Percentiles rank a stretch among this genome's conserved stretches.
Evolutionary conservation across 441 rosid species (phyloP).

Genomic region (Geranium incanum): DNA sequence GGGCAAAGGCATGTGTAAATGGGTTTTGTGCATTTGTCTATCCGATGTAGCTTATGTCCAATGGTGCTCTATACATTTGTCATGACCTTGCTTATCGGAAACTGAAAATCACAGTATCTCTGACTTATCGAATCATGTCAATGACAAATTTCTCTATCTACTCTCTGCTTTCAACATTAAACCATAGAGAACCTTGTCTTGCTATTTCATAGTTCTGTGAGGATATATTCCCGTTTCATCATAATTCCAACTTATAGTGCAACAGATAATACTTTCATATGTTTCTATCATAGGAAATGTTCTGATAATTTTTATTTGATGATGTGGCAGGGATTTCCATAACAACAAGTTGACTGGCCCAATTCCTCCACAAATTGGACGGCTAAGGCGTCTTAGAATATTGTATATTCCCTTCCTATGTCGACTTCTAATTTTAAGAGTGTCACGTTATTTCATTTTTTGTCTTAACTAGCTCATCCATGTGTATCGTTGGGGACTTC

Average conservation of each 20-base stretch:
- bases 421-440: background rate
- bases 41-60: background rate
- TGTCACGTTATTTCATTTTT: background rate
- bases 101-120: constrained; percentile 1
- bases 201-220: background rate
- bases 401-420: constrained; percentile 41
- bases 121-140: background rate
- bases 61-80: background rate
- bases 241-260: background rate
- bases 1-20: background rate
- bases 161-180: background rate
- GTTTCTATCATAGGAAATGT: background rate
- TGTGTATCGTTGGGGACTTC: background rate
- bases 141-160: background rate
- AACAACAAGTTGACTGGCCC: constrained; percentile 77
- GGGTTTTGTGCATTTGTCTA: background rate
- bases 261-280: background rate
- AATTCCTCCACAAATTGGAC: constrained; percentile 72
- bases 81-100: background rate
- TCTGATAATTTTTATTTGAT: background rate
- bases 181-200: background rate
- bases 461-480: background rate
- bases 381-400: constrained; percentile 66
- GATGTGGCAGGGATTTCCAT: constrained; percentile 62
- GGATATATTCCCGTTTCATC: background rate